Conservation (phyloP, 352 stramenopile genomes). For the Phytophthora hibernalis region DNA sequence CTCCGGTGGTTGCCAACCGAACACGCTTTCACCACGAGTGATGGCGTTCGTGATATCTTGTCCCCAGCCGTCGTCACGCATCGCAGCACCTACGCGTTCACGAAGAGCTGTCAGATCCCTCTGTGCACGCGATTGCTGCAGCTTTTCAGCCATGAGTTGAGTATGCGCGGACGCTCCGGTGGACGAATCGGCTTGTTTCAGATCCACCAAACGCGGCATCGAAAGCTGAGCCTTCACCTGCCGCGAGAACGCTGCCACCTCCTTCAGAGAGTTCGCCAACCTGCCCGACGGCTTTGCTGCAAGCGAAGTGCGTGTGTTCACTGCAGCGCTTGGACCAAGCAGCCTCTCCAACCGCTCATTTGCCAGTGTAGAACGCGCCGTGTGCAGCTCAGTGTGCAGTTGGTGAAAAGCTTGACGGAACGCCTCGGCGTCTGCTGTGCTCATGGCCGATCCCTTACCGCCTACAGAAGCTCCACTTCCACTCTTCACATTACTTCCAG, state of each 20-base stretch:
- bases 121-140: constrained; percentile 53
- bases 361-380: constrained; percentile 54
- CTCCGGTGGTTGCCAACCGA: constrained; percentile 79
- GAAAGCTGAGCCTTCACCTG: constrained; percentile 67
- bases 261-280: constrained; percentile 47
- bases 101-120: constrained; percentile 53
- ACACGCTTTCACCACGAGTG: constrained; percentile 64
- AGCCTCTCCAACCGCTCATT: constrained; percentile 67
- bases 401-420: constrained; percentile 68
- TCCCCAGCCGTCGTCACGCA: constrained; percentile 63
- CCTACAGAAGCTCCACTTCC: constrained; percentile 21
- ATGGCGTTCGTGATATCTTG: constrained; percentile 70
- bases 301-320: constrained; percentile 5
- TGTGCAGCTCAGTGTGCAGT: constrained; percentile 61
- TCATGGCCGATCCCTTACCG: constrained; percentile 46
- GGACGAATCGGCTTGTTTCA: constrained; percentile 37
- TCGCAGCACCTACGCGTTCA: constrained; percentile 46
- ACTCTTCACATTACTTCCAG: constrained; percentile 34
- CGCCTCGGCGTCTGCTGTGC: constrained; percentile 55
- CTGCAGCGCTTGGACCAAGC: constrained; percentile 39
- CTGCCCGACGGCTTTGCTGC: constrained; percentile 35
- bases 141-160: constrained; percentile 60
- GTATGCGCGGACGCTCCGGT: constrained; percentile 34
- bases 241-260: constrained; percentile 56
- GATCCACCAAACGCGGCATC: constrained; percentile 74